Evolutionary conservation across 768 basidiomycete genomes (phyloP), one percentile per base, ranked within the genome.

Genomic region (Cyclocybe cylindracea): DNA sequence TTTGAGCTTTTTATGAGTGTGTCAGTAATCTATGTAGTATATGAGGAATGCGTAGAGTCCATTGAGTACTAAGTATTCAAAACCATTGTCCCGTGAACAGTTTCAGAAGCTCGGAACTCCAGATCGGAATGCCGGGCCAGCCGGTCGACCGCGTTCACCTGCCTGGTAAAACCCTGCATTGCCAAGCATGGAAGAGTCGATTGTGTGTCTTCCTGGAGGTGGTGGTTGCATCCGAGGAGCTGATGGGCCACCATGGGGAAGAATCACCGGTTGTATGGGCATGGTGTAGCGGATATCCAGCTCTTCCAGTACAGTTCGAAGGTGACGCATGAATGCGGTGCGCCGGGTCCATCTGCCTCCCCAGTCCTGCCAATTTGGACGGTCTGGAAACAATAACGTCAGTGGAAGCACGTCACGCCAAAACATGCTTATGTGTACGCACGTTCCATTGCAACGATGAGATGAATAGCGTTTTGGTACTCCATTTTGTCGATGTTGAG

Each of bases 291-390:
- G 72, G 50, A 92, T 69, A 59, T 89, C 86, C 44, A 92, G 79
- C 32, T 89, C 88, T 65, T 91, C 89, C 46, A 91, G 70, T 10
- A 84, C 63, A 4, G 71, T 78, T 69, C 88, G 90, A 42, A 92
- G 74, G 58, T 86, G 67, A 36, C 85, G 80, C 89, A 91, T 91
- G 66, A 91, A 88, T 18, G 69, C 73, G 9, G 82, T 91, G 55
- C 89, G 84, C 41, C 89, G 84, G 7, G 72, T 74, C 89, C 87
- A 90, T 51, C 89, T 76, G 14, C 82, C 90, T 43, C 87, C 89
- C 89, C 89, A 92, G 62, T 91, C 88, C 63, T 91, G 90, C 90
- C 89, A 92, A 62, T 89, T 90, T 35, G 84, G 78, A 46, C 86
- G 83, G 68, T 91, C 86, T 87, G 19, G 9, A 53, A 19, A 36